Evolutionary conservation across 2,329 filamentous ascomycete species (phyloP), one percentile per base, ranked within the genome.

Genomic region (Fusarium decemcellulare): DNA sequence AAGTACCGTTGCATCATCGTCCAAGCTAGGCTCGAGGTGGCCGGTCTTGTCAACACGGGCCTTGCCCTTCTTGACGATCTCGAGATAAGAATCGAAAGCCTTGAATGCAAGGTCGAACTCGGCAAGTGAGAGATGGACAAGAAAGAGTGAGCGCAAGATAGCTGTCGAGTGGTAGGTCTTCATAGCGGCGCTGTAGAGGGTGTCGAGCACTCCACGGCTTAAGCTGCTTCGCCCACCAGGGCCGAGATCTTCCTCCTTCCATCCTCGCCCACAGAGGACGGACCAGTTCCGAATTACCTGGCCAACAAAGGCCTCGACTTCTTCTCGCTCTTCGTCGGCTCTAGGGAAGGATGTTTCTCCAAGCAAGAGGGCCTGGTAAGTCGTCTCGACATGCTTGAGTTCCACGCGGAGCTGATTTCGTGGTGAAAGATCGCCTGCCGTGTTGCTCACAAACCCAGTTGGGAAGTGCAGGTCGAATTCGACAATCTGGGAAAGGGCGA

Each of bases 141-240:
- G 91, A 77, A 98, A 98, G 0, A 99, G 85, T 74, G 95, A 89
- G 61, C 95, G 88, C 32, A 99, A 83, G 66, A 98, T 93, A 10
- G 94, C 85, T 2, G 95, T 97, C 2, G 96, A 99, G 80, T 99
- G 96, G 76, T 96, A 99, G 0, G 95, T 97, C 79, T 96, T 97
- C 10, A 92, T 94, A 8, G 95, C 93, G 23, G 95, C 93, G 40
- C 92, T 92, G 79, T 98, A 99, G 8, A 99, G 85, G 30, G 94
- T 93, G 79, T 96, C 95, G 42, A 99, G 87, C 34, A 97, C 90
- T 53, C 90, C 90, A 57, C 92, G 90, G 67, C 92, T 92, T 16
- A 95, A 83, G 23, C 87, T 89, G 75, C 91, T 90, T 72, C 94
- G 92, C 9, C 94, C 95, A 7, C 93, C 94, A 73, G 91, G 89